Conservation (phyloP, 768 basidiomycete genomes). For the Kwoniella sp. region DNA sequence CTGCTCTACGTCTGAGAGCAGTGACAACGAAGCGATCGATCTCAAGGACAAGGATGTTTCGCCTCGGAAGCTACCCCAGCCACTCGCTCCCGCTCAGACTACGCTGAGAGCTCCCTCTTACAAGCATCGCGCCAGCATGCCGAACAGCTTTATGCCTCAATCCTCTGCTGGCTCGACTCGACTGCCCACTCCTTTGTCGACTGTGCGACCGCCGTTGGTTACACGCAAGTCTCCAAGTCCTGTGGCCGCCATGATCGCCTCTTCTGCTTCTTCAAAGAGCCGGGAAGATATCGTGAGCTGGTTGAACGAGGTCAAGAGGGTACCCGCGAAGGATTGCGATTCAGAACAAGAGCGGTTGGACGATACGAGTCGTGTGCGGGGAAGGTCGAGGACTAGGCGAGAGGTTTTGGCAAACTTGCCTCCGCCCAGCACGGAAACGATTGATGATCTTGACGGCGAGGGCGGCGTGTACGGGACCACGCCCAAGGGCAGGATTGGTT, state of each 20-base stretch:
- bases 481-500: conserved; percentile 35
- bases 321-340: conserved; percentile 6
- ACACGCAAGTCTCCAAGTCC: conserved; percentile 21
- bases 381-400: conserved; percentile 13
- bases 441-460: conserved; percentile 18
- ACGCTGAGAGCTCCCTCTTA: not conserved
- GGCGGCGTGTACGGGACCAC: conserved; percentile 25
- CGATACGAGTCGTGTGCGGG: not conserved
- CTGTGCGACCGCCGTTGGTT: conserved; percentile 1
- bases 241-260: conserved; percentile 39
- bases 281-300: conserved; percentile 44
- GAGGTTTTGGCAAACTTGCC: conserved; percentile 15
- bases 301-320: conserved; percentile 32
- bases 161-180: not conserved
- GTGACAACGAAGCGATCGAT: conserved; percentile 25
- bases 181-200: not conserved
- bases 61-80: conserved; percentile 1
- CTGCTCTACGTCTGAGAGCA: conserved; percentile 43
- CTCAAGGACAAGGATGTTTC: not conserved
- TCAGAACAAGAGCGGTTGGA: not conserved
- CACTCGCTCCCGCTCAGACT: not conserved
- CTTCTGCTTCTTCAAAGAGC: conserved; percentile 37
- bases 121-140: conserved; percentile 5
- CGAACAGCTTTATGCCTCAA: not conserved
- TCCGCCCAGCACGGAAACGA: conserved; percentile 14